A percentile compares a stretch with the other conserved stretches of the same genome.
phyloP scores from a whole-genome alignment of 805 yeast genomes.

The Candida tallmaniae region DNA sequence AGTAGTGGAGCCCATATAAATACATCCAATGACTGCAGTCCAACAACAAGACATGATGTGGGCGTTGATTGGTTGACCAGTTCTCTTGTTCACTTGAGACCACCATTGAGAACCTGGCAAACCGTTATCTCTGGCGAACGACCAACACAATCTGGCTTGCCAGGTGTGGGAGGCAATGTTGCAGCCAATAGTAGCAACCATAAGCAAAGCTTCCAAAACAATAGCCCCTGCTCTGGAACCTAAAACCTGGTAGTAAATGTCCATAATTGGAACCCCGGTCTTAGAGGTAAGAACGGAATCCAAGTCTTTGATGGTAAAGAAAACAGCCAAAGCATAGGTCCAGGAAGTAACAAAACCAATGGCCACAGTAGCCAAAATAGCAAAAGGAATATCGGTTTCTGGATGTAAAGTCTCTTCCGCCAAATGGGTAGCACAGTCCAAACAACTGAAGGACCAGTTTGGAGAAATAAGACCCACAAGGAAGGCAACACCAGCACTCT shows the following conservation, averaged over 20 bases:
- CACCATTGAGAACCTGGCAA: constrained; percentile 51
- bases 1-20: constrained; percentile 61
- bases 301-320: constrained; percentile 53
- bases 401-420: constrained; percentile 63
- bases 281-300: constrained; percentile 43
- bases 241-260: constrained; percentile 57
- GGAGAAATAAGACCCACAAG: constrained; percentile 70
- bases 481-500: constrained; percentile 53
- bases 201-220: constrained; percentile 44
- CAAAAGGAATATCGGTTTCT: constrained; percentile 54
- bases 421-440: constrained; percentile 69
- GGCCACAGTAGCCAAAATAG: constrained; percentile 58
- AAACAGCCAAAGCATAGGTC: constrained; percentile 50
- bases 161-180: constrained; percentile 60
- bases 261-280: constrained; percentile 62
- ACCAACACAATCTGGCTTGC: constrained; percentile 67
- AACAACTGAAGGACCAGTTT: constrained; percentile 64
- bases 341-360: constrained; percentile 63
- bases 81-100: constrained; percentile 41
- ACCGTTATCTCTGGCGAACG: constrained; percentile 64
- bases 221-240: constrained; percentile 51
- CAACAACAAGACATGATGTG: constrained; percentile 50
- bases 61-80: constrained; percentile 58
- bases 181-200: constrained; percentile 54
- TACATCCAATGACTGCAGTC: constrained; percentile 54